Evolutionary conservation across 371 early-diverging fungal species (phyloP).

Genomic region (Dinochytrium kinnereticum): DNA sequence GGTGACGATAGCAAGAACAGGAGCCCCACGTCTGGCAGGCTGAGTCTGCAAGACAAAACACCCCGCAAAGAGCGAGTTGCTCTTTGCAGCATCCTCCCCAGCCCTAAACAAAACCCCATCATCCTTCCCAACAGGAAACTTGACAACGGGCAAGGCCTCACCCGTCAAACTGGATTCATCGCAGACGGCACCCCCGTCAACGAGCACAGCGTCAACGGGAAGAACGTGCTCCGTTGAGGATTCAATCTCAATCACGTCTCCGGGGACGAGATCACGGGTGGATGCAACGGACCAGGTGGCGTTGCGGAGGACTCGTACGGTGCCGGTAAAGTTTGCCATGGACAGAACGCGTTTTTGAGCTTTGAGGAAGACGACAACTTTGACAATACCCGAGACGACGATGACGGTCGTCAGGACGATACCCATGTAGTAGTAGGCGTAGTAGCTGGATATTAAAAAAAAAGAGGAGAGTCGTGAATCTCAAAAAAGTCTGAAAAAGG

Average conservation of each 20-base stretch:
- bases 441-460: slow-evolving; percentile 39
- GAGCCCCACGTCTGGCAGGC: slow-evolving; percentile 22
- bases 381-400: slow-evolving; percentile 70
- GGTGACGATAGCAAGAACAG: slow-evolving; percentile 64
- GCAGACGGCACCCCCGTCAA: slow-evolving; percentile 71
- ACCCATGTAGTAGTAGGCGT: slow-evolving; percentile 76
- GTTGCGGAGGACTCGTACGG: slow-evolving; percentile 59
- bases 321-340: slow-evolving; percentile 45
- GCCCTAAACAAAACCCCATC: slow-evolving; percentile 31
- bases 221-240: slow-evolving; percentile 49
- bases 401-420: slow-evolving; percentile 75
- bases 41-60: slow-evolving; percentile 62
- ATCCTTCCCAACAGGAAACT: slow-evolving; percentile 66
- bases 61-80: slow-evolving; percentile 68
- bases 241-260: slow-evolving; percentile 71
- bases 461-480: background rate
- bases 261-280: slow-evolving; percentile 68
- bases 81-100: slow-evolving; percentile 52
- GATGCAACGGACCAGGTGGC: slow-evolving; percentile 58
- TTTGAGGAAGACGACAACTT: slow-evolving; percentile 66
- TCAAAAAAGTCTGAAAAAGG: background rate
- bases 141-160: slow-evolving; percentile 86
- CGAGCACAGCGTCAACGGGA: slow-evolving; percentile 72
- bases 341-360: slow-evolving; percentile 65
- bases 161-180: slow-evolving; percentile 75